Evolutionary conservation across 2,329 filamentous ascomycete species (phyloP), one percentile per base, ranked within the genome.

Genomic region (Clonostachys solani): DNA sequence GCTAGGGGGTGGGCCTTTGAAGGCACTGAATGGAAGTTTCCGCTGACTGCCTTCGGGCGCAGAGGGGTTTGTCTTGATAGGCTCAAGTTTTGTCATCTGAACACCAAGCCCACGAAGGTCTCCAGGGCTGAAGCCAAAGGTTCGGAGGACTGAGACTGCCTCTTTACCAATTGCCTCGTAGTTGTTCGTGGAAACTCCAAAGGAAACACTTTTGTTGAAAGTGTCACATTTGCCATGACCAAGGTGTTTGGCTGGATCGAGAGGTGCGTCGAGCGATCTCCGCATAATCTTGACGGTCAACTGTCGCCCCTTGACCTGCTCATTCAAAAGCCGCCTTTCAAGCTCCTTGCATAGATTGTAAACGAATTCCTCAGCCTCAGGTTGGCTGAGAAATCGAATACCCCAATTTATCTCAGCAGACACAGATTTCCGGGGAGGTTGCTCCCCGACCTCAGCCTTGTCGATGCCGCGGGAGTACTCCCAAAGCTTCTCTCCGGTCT

Each of bases 341-440:
- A 99, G 71, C 64, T 99, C 94, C 47, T 85, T 85, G 60, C 89
- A 94, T 0, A 99, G 72, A 54, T 89, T 94, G 51, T 82, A 73
- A 33, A 97, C 78, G 62, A 99, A 99, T 53, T 95, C 89, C 49
- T 97, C 92, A 0, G 91, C 92, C 65, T 99, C 92, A n/a, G 81
- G 78, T 59, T 96, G 90, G 50, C 80, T 95, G 55, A 94, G 83
- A 61, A 99, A 99, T 6, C 94, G 84, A 47, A 99, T 95, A 4
- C 95, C 94, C 94, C 94, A 99, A 58, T 94, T 99, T 52, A 99
- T 90, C 63, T 99, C 94, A 1, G 92, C 92, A 3, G 94, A 97
- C 0, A 99, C 90, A 0, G 92, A 97, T 61, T 97, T 99, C 46
- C 94, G 84, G 15, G 89, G 74, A 0, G 86, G 81, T 59, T 95